These are phyloP conservation scores for Colletotrichum tropicale DNA, from an alignment of 2,329 filamentous ascomycete genomes.

Conservation along the genomic window DNA sequence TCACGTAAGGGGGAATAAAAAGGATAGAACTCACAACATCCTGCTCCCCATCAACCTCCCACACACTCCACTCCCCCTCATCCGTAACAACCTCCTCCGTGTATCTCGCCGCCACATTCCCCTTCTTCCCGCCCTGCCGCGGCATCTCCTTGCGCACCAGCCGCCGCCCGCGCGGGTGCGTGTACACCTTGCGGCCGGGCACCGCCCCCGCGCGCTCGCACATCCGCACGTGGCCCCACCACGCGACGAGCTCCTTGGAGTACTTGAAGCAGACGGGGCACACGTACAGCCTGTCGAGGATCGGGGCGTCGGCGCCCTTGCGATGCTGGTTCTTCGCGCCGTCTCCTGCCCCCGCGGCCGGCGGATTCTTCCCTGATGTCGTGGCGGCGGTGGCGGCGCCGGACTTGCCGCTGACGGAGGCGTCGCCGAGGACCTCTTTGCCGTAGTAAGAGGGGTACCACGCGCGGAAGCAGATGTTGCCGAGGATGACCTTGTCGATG, in stretches of 20 bases:
- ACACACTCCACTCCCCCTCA: conserved; percentile 81
- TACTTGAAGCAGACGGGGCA: conserved; percentile 97
- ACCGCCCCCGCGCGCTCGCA: conserved; percentile 57
- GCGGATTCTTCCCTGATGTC: neutral
- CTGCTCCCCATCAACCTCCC: conserved; percentile 90
- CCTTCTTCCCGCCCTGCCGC: conserved; percentile 38
- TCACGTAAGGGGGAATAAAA: neutral
- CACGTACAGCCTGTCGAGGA: conserved; percentile 77
- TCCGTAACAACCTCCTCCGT: conserved; percentile 53
- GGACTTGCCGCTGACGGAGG: conserved; percentile 26
- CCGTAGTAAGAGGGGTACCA: conserved; percentile 94
- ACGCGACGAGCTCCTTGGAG: conserved; percentile 65
- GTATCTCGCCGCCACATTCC: conserved; percentile 35
- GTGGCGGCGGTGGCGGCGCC: conserved; percentile 12
- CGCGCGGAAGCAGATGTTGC: conserved; percentile 81
- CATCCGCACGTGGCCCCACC: conserved; percentile 61
- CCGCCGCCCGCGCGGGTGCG: conserved; percentile 54
- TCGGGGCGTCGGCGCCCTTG: conserved; percentile 35
- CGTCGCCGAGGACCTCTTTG: conserved; percentile 69
- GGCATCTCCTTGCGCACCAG: conserved; percentile 40
- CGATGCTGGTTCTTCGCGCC: conserved; percentile 36
- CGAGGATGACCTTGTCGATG: conserved; percentile 85
- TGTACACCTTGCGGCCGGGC: conserved; percentile 79
- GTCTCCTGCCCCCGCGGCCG: neutral
- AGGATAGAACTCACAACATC: conserved; percentile 63